These are phyloP conservation scores for Meira miltonrushii DNA, from an alignment of 1,284 basidiomycete genomes.

Conservation along the genomic window DNA sequence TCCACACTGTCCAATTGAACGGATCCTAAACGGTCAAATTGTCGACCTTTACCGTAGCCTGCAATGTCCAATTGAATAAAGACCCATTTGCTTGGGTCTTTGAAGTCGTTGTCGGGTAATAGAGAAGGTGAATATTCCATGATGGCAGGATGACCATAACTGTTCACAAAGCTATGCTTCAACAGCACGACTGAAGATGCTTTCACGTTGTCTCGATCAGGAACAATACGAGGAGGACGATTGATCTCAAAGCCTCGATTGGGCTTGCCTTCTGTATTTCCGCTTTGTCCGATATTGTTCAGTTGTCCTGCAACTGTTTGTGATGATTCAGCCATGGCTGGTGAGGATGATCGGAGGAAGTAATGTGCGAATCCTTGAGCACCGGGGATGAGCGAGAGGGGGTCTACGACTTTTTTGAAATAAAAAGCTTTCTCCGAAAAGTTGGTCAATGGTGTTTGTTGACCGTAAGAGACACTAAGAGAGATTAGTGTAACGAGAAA, in stretches of 20 bases:
- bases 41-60: slow-evolving; percentile 23
- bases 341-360: too few relatives aligned
- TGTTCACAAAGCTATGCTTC: slow-evolving; percentile 25
- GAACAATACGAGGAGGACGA: not conserved
- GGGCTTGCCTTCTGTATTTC: not conserved
- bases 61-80: slow-evolving; percentile 21
- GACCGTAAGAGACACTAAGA: too few relatives aligned
- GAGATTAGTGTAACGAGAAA: too few relatives aligned
- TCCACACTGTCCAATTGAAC: slow-evolving; percentile 25
- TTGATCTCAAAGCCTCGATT: slow-evolving; percentile 2
- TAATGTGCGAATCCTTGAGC: too few relatives aligned
- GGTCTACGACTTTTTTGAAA: not conserved
- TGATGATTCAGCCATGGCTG: too few relatives aligned
- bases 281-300: too few relatives aligned
- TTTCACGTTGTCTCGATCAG: not conserved
- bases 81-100: slow-evolving; percentile 23
- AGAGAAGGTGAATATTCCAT: slow-evolving; percentile 17
- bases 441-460: too few relatives aligned
- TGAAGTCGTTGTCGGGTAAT: slow-evolving; percentile 13
- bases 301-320: not conserved
- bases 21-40: slow-evolving; percentile 32
- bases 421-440: not conserved
- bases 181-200: slow-evolving; percentile 20
- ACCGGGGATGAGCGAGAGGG: not conserved
- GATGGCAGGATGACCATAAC: slow-evolving; percentile 25